phyloP scores from a whole-genome alignment of 331 rosid genomes.

The Telfairia occidentalis region DNA sequence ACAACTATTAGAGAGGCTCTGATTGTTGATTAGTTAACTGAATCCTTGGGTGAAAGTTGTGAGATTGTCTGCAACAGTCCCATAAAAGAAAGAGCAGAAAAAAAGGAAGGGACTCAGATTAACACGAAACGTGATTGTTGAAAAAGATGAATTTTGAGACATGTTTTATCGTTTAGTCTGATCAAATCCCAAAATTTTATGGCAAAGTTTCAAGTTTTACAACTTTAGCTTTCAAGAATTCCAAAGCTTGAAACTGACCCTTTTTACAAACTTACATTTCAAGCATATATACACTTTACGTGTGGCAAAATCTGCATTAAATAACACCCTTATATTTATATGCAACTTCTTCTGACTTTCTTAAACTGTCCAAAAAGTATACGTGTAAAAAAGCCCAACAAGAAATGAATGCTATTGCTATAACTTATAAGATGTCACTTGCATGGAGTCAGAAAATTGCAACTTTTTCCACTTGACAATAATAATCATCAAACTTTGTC shows the following conservation, averaged over 20 bases:
- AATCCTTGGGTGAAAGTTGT: background rate
- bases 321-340: background rate
- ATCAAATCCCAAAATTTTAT: background rate
- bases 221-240: background rate
- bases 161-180: background rate
- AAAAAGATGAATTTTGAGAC: background rate
- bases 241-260: background rate
- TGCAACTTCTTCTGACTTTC: background rate
- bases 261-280: background rate
- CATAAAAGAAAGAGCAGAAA: background rate
- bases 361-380: background rate
- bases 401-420: background rate
- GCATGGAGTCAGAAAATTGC: background rate
- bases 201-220: background rate
- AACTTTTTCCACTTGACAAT: background rate
- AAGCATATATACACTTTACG: background rate
- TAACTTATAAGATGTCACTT: background rate
- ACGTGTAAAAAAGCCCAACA: background rate
- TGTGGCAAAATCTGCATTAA: conserved; percentile 2
- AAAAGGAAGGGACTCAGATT: background rate
- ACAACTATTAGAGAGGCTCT: background rate
- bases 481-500: background rate
- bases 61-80: background rate
- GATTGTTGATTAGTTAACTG: background rate
- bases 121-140: background rate